These are phyloP conservation scores for Reticulascus tulasneorum DNA, from an alignment of 2,329 filamentous ascomycete genomes.

Conservation along the genomic window DNA sequence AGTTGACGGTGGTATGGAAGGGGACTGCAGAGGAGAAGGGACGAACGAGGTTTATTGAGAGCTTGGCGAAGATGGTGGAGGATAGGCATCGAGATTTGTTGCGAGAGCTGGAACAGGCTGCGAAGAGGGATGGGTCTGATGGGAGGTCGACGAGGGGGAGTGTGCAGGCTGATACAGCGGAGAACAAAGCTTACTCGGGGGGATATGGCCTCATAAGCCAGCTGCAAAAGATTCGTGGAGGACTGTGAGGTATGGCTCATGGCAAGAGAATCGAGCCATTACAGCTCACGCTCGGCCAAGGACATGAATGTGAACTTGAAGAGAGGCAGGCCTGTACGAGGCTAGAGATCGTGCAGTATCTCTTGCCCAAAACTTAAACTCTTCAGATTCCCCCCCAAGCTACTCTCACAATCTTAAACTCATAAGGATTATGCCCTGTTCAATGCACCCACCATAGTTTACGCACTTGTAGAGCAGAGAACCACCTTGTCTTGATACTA, in stretches of 20 bases:
- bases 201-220: conserved; percentile 61
- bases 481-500: too few species aligned
- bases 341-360: too few species aligned
- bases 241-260: conserved; percentile 29
- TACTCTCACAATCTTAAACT: too few species aligned
- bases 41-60: conserved; percentile 74
- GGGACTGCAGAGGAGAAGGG: conserved; percentile 95
- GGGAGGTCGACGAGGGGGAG: conserved; percentile 30
- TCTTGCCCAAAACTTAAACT: too few species aligned
- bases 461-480: too few species aligned
- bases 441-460: too few species aligned
- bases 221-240: conserved; percentile 55
- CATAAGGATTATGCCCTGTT: too few species aligned
- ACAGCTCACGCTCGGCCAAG: too few species aligned
- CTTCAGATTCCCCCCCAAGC: too few species aligned
- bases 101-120: conserved; percentile 45
- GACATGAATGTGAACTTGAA: too few species aligned
- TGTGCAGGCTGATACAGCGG: conserved; percentile 24
- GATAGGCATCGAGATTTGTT: conserved; percentile 59
- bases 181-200: conserved; percentile 39
- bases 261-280: too few species aligned
- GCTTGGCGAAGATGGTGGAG: conserved; percentile 76
- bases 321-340: too few species aligned
- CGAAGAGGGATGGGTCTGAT: conserved; percentile 28
- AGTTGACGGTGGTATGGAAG: conserved; percentile 79